phyloP scores from a whole-genome alignment of 805 yeast genomes.

The Metschnikowia bowlesiae region DNA sequence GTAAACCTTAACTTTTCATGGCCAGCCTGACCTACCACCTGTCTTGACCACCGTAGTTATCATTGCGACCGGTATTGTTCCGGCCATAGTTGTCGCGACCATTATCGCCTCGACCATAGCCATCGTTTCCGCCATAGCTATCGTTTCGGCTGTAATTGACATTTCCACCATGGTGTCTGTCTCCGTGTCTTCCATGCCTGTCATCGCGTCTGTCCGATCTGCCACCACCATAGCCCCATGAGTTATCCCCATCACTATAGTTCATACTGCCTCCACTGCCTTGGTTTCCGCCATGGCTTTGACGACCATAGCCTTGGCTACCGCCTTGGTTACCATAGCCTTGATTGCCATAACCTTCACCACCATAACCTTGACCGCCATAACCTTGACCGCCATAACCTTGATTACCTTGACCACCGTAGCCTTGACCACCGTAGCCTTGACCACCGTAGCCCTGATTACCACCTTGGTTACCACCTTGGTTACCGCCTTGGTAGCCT shows the following conservation, averaged over 20 bases:
- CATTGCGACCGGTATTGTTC: constrained; percentile 1
- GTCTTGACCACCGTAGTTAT: constrained; percentile 8
- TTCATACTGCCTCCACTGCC: not conserved
- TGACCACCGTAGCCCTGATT: not conserved
- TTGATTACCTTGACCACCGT: not conserved
- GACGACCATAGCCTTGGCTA: not conserved
- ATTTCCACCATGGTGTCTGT: too few species aligned
- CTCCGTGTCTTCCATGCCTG: not conserved
- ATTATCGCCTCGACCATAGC: too few species aligned
- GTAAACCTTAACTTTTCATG: too few species aligned
- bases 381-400: not conserved
- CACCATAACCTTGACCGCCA: not conserved
- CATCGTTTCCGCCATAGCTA: too few species aligned
- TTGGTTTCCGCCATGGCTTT: not conserved
- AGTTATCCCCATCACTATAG: not conserved
- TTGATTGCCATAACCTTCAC: not conserved
- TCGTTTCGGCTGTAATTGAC: too few species aligned
- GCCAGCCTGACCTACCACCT: constrained; percentile 4
- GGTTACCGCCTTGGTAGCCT: constrained; percentile 2
- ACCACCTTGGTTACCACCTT: constrained; percentile 4
- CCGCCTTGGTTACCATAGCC: constrained; percentile 7
- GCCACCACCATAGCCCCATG: constrained; percentile 6
- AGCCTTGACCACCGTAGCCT: constrained; percentile 2
- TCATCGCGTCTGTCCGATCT: constrained; percentile 2
- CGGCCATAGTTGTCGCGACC: too few species aligned